Evolutionary conservation across 129 eudicot species (phyloP).

Genomic region (Escallonia herrerae): DNA sequence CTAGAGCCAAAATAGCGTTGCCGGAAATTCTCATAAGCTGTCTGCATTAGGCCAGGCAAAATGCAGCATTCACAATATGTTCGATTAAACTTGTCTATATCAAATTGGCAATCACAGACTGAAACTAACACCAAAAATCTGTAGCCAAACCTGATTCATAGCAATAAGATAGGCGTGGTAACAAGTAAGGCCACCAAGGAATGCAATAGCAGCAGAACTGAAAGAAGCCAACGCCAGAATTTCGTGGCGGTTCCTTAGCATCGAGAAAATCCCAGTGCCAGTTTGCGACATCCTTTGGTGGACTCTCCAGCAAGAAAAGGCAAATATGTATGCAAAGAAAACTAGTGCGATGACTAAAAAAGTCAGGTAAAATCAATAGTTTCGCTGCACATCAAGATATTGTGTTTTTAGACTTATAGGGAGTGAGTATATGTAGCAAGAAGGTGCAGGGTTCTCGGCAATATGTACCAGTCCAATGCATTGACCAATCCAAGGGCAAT

Average conservation of each 20-base stretch:
- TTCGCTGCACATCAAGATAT: constrained; percentile 8
- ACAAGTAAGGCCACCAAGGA: constrained; percentile 9
- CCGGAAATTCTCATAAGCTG: too few species aligned
- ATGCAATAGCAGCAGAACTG: constrained; percentile 8
- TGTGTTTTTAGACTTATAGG: background rate
- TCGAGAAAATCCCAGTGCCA: background rate
- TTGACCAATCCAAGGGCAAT: constrained; percentile 18
- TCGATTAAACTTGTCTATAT: background rate
- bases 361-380: constrained; percentile 5
- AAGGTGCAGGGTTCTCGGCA: too few species aligned
- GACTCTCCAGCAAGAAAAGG: constrained; percentile 1
- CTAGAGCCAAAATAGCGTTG: too few species aligned
- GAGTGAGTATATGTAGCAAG: too few species aligned
- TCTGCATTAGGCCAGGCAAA: too few species aligned
- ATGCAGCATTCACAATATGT: background rate
- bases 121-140: background rate
- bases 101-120: too few species aligned
- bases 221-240: constrained; percentile 8
- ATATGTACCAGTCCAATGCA: constrained; percentile 15
- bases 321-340: constrained; percentile 3
- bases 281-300: background rate
- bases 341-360: background rate
- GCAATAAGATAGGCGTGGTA: constrained; percentile 11
- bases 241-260: constrained; percentile 5
- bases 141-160: constrained; percentile 10